Percentiles rank a stretch among this genome's conserved stretches.
These are phyloP conservation scores for Exserohilum rostratum DNA, from an alignment of 2,329 filamentous ascomycete genomes.

Conservation along the genomic window DNA sequence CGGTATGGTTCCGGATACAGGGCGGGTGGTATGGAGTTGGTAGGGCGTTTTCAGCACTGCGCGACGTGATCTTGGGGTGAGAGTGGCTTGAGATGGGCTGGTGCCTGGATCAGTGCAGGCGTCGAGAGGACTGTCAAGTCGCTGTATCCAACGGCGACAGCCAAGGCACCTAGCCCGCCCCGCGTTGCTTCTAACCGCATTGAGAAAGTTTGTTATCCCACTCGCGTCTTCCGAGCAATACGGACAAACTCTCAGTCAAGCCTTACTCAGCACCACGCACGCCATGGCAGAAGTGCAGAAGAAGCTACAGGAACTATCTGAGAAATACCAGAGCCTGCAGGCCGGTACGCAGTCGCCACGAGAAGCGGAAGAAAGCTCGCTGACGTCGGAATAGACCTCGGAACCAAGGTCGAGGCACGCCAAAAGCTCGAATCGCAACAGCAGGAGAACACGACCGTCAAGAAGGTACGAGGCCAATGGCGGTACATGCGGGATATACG, in stretches of 20 bases:
- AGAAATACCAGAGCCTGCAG: constrained; percentile 87
- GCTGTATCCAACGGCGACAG: constrained; percentile 11
- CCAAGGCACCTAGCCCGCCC: constrained; percentile 23
- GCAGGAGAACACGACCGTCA: constrained; percentile 88
- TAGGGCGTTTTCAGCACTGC: background rate
- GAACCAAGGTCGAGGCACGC: constrained; percentile 74
- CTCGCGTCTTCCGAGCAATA: constrained; percentile 25
- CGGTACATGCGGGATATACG: background rate
- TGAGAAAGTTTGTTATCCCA: constrained; percentile 29
- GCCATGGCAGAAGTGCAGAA: constrained; percentile 67
- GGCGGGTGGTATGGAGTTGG: background rate
- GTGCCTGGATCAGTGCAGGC: constrained; percentile 1
- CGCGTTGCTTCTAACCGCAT: constrained; percentile 32
- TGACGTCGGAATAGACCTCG: constrained; percentile 68
- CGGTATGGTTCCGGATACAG: background rate
- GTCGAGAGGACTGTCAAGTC: constrained; percentile 14
- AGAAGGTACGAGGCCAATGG: constrained; percentile 63
- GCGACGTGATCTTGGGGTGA: background rate
- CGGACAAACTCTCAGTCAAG: constrained; percentile 23
- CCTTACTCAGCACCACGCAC: constrained; percentile 37
- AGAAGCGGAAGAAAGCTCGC: background rate
- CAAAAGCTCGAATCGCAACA: constrained; percentile 94
- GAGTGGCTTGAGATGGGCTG: background rate
- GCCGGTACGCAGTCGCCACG: constrained; percentile 63
- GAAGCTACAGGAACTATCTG: constrained; percentile 79